Evolutionary conservation across 139 green algal species (phyloP).

Genomic region (Coelastrella sp.): DNA sequence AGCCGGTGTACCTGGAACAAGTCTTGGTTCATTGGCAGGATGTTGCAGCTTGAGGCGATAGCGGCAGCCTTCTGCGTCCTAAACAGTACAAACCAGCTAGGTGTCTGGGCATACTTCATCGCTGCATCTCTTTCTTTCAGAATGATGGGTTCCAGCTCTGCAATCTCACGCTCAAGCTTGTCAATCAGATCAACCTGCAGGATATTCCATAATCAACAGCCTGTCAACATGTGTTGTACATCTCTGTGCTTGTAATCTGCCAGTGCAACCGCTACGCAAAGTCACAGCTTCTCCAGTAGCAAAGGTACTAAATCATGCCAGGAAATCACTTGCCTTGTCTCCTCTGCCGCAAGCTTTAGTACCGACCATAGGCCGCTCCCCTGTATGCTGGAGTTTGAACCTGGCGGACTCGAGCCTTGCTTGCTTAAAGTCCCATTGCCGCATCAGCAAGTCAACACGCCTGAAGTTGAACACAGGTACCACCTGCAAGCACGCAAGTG

Average conservation of each 20-base stretch:
- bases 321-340: background rate
- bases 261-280: no score
- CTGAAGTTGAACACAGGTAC: constrained; percentile 53
- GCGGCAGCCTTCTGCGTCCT: constrained; percentile 47
- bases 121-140: constrained; percentile 33
- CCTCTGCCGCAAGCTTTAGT: background rate
- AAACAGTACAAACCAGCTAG: constrained; percentile 52
- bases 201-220: no score
- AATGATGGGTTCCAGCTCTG: background rate
- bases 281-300: background rate
- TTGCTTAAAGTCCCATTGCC: constrained; percentile 38
- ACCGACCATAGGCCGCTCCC: background rate
- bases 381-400: background rate
- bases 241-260: no score
- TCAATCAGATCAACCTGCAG: no score
- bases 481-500: constrained; percentile 28
- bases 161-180: background rate
- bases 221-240: no score
- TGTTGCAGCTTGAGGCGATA: constrained; percentile 51
- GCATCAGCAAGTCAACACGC: constrained; percentile 42
- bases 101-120: constrained; percentile 32
- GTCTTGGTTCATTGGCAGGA: constrained; percentile 46
- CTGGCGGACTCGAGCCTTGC: constrained; percentile 33
- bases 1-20: constrained; percentile 34
- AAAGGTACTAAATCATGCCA: background rate